Conservation (phyloP, 106 monocot genomes). For the Hemerocallis citrina region DNA sequence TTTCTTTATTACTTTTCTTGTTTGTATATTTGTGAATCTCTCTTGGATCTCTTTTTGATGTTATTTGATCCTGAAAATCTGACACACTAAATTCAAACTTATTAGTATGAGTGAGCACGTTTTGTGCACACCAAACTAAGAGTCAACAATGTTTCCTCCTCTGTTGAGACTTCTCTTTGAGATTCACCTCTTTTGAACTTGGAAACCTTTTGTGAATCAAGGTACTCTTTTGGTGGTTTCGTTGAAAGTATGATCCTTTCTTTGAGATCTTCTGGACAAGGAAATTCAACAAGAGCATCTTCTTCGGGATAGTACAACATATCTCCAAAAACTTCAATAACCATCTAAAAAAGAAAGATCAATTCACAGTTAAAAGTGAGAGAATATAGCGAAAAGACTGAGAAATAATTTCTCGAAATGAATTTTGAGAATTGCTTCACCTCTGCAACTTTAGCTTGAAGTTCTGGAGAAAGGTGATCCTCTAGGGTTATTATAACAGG, state of each 20-base stretch:
- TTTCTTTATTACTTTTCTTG: no score
- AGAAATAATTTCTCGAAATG: not conserved
- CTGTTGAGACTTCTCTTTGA: slow-evolving; percentile 18
- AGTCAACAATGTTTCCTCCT: no score
- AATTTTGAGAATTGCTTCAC: slow-evolving; percentile 25
- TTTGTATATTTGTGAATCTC: no score
- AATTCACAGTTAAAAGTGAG: not conserved
- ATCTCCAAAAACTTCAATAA: slow-evolving; percentile 51
- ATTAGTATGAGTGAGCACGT: no score
- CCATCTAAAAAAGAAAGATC: slow-evolving; percentile 40
- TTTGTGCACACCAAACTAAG: no score
- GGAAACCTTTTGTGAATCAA: slow-evolving; percentile 25
- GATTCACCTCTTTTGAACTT: slow-evolving; percentile 23
- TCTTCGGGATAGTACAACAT: slow-evolving; percentile 26
- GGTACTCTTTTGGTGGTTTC: slow-evolving; percentile 59
- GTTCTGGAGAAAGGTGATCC: slow-evolving; percentile 71
- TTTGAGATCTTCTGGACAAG: slow-evolving; percentile 44
- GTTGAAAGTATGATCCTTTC: slow-evolving; percentile 44
- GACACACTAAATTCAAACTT: no score
- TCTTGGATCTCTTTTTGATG: no score
- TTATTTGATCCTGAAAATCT: no score
- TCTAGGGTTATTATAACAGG: slow-evolving; percentile 63
- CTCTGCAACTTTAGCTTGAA: slow-evolving; percentile 78
- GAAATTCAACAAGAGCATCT: slow-evolving; percentile 29
- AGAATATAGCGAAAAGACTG: not conserved